Evolutionary conservation across 2,329 filamentous ascomycete species (phyloP).

Genomic region (Trichoderma cornu-damae): DNA sequence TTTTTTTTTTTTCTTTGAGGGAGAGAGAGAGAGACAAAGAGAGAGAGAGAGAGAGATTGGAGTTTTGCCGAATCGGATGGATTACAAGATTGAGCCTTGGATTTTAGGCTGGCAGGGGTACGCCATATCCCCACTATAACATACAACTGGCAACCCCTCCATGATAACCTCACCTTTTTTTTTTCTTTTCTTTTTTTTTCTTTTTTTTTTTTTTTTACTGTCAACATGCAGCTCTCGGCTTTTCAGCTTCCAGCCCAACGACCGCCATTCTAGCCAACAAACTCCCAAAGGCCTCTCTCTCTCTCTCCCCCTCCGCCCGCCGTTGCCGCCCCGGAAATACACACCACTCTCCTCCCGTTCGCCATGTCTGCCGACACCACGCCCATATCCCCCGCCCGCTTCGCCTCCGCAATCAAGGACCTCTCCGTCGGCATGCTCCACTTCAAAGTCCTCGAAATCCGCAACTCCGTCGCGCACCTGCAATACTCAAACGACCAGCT

Average conservation of each 20-base stretch:
- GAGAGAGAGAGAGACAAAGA: too few relatives aligned
- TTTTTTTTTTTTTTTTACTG: too few relatives aligned
- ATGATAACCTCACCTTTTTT: conserved; percentile 4
- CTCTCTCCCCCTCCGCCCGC: too few relatives aligned
- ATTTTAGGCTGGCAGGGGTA: conserved; percentile 17
- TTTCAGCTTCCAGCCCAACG: background rate
- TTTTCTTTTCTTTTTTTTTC: too few relatives aligned
- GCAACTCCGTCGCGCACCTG: conserved; percentile 69
- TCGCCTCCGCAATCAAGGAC: conserved; percentile 61
- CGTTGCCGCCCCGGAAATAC: background rate
- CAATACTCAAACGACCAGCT: conserved; percentile 70
- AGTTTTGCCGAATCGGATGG: conserved; percentile 5
- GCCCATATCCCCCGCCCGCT: conserved; percentile 58
- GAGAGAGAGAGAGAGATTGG: background rate
- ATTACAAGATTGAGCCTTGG: background rate
- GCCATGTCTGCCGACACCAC: conserved; percentile 57
- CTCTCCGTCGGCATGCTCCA: conserved; percentile 63
- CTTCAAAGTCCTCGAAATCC: conserved; percentile 69
- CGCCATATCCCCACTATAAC: conserved; percentile 7
- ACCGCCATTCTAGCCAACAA: background rate
- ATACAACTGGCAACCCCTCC: conserved; percentile 7
- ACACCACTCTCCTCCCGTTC: background rate
- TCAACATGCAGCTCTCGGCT: background rate
- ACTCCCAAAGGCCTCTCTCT: background rate
- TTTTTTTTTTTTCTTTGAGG: too few relatives aligned